Conservation (phyloP, 148 eudicot species). For the Nepenthes mirabilis region DNA sequence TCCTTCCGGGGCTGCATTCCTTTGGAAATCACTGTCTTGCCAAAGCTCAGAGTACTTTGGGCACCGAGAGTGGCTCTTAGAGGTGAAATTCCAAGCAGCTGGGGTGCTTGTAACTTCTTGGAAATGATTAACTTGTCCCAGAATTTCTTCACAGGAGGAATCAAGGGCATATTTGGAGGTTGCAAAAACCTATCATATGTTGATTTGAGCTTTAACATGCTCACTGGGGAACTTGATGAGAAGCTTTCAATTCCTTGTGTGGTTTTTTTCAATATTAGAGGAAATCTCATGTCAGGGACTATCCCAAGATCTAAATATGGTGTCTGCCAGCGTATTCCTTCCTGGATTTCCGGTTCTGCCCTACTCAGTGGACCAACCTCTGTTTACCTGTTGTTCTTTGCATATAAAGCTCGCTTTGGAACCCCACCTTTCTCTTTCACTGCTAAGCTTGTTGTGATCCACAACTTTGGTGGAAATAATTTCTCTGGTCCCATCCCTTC, state of each 20-base stretch:
- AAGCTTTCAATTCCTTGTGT: constrained; percentile 19
- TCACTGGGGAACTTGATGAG: constrained; percentile 15
- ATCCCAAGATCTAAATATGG: constrained; percentile 9
- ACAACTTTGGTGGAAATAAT: constrained; percentile 21
- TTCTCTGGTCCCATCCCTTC: constrained; percentile 16
- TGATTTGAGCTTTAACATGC: constrained; percentile 34
- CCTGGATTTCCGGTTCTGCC: neutral
- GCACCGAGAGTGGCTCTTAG: constrained; percentile 36
- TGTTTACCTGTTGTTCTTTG: constrained; percentile 12
- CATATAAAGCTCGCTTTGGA: constrained; percentile 1
- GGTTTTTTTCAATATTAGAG: constrained; percentile 19
- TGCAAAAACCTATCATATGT: constrained; percentile 27
- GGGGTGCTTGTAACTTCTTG: constrained; percentile 18
- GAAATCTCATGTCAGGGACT: constrained; percentile 19
- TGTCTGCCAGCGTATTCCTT: constrained; percentile 9
- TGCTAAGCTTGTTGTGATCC: constrained; percentile 6
- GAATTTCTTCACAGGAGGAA: constrained; percentile 17
- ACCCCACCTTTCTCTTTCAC: constrained; percentile 3
- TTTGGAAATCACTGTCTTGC: constrained; percentile 24
- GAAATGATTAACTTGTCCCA: constrained; percentile 27
- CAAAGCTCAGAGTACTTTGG: constrained; percentile 33
- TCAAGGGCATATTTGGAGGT: constrained; percentile 15
- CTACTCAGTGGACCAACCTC: constrained; percentile 3
- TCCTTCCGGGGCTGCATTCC: constrained; percentile 39
- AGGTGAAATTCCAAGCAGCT: constrained; percentile 24